These are phyloP conservation scores for Naganishia friedmannii DNA, from an alignment of 768 basidiomycete genomes.

Conservation along the genomic window DNA sequence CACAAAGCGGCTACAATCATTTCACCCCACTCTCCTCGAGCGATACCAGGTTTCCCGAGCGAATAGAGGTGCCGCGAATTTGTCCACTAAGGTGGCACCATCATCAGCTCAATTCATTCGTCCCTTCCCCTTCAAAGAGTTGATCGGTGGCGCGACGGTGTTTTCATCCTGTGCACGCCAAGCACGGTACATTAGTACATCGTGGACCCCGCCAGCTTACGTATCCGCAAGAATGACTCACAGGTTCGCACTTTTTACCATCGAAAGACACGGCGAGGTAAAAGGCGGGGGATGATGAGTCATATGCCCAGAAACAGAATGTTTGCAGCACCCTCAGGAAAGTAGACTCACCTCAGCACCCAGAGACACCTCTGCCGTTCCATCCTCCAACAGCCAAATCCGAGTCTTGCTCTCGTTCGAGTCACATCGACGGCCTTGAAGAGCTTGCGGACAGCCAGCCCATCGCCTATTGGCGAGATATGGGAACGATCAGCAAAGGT, in stretches of 20 bases:
- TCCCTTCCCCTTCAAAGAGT: constrained; percentile 26
- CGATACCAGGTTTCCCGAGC: no score
- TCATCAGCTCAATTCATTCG: not conserved
- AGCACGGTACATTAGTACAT: not conserved
- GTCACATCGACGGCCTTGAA: constrained; percentile 13
- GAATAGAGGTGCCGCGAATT: no score
- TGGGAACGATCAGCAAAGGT: not conserved
- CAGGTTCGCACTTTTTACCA: not conserved
- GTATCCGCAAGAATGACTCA: not conserved
- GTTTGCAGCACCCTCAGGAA: not conserved
- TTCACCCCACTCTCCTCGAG: no score
- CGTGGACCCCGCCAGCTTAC: not conserved
- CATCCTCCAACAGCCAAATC: constrained; percentile 32
- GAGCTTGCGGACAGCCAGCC: constrained; percentile 33
- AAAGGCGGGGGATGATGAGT: no score
- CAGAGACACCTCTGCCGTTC: constrained; percentile 29
- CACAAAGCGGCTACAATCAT: no score
- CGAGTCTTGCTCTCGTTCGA: constrained; percentile 22
- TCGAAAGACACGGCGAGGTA: no score
- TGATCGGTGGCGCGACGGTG: constrained; percentile 31
- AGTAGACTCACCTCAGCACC: constrained; percentile 26
- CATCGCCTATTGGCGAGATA: constrained; percentile 3
- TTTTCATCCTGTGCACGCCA: constrained; percentile 24
- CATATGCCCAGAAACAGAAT: not conserved
- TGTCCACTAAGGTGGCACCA: no score